Evolutionary conservation across 345 rosid species (phyloP), one percentile per base, ranked within the genome.

Genomic region (Combretum micranthum): DNA sequence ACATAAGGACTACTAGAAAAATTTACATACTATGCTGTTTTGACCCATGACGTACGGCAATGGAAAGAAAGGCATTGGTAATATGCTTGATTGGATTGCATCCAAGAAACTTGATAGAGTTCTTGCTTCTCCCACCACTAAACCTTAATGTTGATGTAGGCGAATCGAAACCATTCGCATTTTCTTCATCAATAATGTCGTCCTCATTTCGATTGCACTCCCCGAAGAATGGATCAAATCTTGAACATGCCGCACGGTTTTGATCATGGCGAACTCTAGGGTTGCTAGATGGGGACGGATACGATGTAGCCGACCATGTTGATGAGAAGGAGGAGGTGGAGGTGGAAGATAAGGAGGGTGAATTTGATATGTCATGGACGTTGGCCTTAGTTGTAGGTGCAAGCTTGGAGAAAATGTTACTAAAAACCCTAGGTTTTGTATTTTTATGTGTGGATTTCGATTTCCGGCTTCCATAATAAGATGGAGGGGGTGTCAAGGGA

Each of bases 21-120:
- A 32, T 32, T 32, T 7, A 32, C 39, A 32, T 7, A 32, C 39
- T 32, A 32, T 9, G 39, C 9, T 32, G 5, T 9, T 32, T 32
- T 4, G 39, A 32, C 9, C 64, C 56, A 50, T 42, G 64, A 15
- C 72, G 64, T 19, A 78, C 77, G 6, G 74, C 68, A 52, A 74
- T 67, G 56, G 77, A 65, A 62, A 65, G 26, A 47, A 83, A 65
- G 42, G 67, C 73, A 57, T 65, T 75, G 80, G 76, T 81, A 77
- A 81, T 59, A 44, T 68, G 76, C 26, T 64, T 61, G 74, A 79
- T 61, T 4, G 80, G 76, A 55, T 64, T 68, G 52, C 75, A 70
- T 39, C 84, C 76, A 71, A 69, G 22, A n/a, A 32, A 17, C 42
- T 20, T 50, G 32, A 32, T 56, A 16, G 55, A 39, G 32, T 44